A percentile compares a stretch with the other conserved stretches of the same genome.
phyloP scores from a whole-genome alignment of 768 basidiomycete species.

The Inosperma sp. region DNA sequence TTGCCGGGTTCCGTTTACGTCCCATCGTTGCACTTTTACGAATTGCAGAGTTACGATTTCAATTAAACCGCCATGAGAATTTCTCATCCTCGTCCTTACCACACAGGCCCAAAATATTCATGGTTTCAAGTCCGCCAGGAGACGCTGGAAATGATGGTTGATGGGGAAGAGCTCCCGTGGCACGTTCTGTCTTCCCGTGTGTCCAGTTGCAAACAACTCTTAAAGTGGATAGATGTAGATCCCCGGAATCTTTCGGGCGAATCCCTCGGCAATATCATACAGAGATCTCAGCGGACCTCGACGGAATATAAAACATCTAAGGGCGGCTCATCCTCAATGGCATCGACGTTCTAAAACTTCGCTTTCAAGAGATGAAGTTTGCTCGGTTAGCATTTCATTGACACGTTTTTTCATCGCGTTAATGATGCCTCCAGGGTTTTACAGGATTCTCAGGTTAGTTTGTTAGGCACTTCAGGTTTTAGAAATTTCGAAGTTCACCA shows the following conservation, averaged over 20 bases:
- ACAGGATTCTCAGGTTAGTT: conserved; percentile 59
- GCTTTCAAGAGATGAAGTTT: conserved; percentile 22
- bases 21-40: too few species aligned
- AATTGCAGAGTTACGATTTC: too few species aligned
- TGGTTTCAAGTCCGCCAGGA: too few species aligned
- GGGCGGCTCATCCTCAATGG: not conserved
- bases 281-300: not conserved
- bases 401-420: not conserved
- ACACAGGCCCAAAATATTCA: too few species aligned
- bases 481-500: conserved; percentile 7
- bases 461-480: not conserved
- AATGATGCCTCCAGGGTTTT: conserved; percentile 45
- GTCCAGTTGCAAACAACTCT: not conserved
- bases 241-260: conserved; percentile 3
- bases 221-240: not conserved
- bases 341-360: too few species aligned
- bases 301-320: conserved; percentile 5
- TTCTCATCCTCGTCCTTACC: too few species aligned
- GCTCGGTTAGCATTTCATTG: conserved; percentile 19
- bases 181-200: not conserved
- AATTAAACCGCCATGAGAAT: too few species aligned
- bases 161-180: too few species aligned
- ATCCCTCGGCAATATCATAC: not conserved
- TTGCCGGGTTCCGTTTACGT: too few species aligned
- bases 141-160: too few species aligned